Evolutionary conservation across 192 early-diverging fungal species (phyloP).

Genomic region (Backusella sp.): DNA sequence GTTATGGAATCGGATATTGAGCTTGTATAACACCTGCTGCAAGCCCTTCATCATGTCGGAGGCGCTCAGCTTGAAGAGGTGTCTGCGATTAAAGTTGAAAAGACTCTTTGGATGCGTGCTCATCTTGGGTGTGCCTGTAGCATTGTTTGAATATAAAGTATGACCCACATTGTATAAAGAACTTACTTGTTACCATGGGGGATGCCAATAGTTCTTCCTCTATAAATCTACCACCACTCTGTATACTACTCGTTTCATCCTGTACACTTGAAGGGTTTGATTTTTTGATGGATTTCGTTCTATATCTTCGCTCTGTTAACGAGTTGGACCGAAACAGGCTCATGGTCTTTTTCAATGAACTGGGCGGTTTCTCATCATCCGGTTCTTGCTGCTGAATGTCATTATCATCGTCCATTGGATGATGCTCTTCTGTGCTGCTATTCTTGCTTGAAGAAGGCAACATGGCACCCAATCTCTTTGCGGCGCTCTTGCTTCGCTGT

Average conservation of each 20-base stretch:
- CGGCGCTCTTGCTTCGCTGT: slow-evolving; percentile 19
- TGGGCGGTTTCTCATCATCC: background rate
- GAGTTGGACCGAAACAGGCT: background rate
- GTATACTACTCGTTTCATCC: slow-evolving; percentile 4
- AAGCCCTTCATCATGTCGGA: slow-evolving; percentile 3
- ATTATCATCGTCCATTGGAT: background rate
- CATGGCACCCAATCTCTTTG: slow-evolving; percentile 22
- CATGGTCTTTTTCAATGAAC: slow-evolving; percentile 6
- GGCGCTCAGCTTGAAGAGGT: slow-evolving; percentile 12
- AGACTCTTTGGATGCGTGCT: slow-evolving; percentile 23
- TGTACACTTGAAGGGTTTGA: background rate
- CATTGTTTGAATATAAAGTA: too few species aligned
- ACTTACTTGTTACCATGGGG: background rate
- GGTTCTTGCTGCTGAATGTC: background rate
- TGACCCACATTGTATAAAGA: background rate
- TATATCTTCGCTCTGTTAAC: background rate
- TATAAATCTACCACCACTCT: background rate
- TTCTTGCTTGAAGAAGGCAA: slow-evolving; percentile 9
- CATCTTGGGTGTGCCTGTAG: background rate
- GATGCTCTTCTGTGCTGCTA: background rate
- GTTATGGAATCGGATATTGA: background rate
- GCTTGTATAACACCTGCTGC: background rate
- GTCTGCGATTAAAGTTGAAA: slow-evolving; percentile 22
- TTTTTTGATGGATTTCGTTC: background rate
- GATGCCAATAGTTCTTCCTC: background rate